Evolutionary conservation across 169 alveolate species (phyloP).

Genomic region (Eimeria maxima): DNA sequence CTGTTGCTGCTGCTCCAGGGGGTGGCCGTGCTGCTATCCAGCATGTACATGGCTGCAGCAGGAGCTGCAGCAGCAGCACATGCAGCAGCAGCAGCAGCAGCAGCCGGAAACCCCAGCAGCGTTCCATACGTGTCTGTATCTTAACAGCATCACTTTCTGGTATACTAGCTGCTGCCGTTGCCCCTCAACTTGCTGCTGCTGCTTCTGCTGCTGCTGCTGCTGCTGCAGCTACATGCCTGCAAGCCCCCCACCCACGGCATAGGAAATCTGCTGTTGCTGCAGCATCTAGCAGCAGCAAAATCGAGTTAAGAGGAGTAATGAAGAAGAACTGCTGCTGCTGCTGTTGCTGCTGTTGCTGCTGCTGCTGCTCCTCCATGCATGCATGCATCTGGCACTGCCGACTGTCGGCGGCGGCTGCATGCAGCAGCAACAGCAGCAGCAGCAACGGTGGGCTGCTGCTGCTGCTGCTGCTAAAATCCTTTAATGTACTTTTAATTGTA

Average conservation of each 20-base stretch:
- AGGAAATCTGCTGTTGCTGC: neutral
- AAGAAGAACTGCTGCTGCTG: neutral
- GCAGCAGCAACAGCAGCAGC: conserved; percentile 15
- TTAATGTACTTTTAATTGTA: neutral
- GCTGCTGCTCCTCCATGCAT: too few relatives aligned
- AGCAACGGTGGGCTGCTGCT: neutral
- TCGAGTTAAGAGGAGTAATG: neutral
- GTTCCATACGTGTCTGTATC: neutral
- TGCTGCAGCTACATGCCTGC: neutral
- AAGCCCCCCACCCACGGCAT: too few relatives aligned
- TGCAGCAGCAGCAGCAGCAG: conserved; percentile 56
- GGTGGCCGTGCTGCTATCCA: neutral
- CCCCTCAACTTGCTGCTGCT: neutral
- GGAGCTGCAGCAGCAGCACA: conserved; percentile 49
- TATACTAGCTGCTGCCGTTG: neutral
- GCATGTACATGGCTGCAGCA: conserved; percentile 17
- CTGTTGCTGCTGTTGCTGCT: conserved; percentile 28
- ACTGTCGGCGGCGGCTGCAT: conserved; percentile 16
- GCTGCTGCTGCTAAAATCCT: neutral
- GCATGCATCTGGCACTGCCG: conserved; percentile 38
- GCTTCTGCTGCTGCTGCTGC: conserved; percentile 30
- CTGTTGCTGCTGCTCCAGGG: conserved; percentile 14
- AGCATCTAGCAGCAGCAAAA: neutral
- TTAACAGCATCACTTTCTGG: neutral
- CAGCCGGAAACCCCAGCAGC: conserved; percentile 6